Base-by-base conservation (phyloP, 495 filamentous ascomycete genomes). In the Zalerion maritima region DNA sequence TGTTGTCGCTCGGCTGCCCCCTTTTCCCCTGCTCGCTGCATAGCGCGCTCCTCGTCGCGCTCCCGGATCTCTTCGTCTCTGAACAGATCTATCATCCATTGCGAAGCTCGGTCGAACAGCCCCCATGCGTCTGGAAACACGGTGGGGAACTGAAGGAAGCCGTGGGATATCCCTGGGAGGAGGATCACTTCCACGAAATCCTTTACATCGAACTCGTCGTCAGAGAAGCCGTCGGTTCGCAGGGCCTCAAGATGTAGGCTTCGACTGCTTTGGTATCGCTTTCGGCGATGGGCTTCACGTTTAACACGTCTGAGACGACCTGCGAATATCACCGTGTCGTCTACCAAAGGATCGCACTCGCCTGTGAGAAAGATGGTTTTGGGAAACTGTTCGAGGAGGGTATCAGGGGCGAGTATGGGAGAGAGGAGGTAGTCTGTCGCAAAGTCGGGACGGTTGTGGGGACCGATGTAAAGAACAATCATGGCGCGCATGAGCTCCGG, bases 401-500 rank as follows among this genome's bases (percentile, higher is more conserved):
- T 57, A 39, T 94, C 86, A 0, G 89, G 91, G 0, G 89, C 85
- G 3, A 93, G 65, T 11, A 94, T 73, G 1, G 89, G 91, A 0
- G 76, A 89, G 6, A 97, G 70, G 1, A 89, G 64, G 50, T 80
- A 94, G 50, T 97, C 91, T 6, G 80, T 84, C 16, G 67, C 68
- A 55, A 97, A 96, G 48, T 94, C 84, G 5, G 89, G 89, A 1
- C 84, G 74, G 55, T 85, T 77, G 46, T 93, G 74, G 0, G 87
- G 86, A 10, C 89, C 91, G 38, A 97, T 78, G 47, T 97, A 97
- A 13, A 97, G 67, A 50, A 97, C 93, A 34, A 97, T 89, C 89
- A 97, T 96, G 17, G 85, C 85, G 29, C 89, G 78, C 78, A 96
- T 94, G 83, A 97, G 92, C 49, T 96, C 91, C 0, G 89, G 91